Percentiles rank a stretch among this genome's conserved stretches.
These are phyloP conservation scores for Erucastrum elatum DNA, from an alignment of 345 rosid species.

Conservation along the genomic window DNA sequence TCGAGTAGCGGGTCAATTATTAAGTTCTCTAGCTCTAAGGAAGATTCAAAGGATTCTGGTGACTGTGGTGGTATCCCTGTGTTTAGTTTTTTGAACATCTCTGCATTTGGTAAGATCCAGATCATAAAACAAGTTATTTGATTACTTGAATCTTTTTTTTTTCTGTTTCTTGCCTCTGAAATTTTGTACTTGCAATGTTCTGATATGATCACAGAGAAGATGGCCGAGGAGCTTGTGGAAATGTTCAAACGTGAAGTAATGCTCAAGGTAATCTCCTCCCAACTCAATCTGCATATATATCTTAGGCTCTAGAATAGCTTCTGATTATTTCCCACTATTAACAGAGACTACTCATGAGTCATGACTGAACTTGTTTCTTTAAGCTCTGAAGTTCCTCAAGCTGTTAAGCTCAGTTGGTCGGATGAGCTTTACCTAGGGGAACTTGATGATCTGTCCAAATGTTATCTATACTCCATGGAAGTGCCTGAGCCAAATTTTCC, in stretches of 20 bases:
- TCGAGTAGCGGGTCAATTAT: slow-evolving; percentile 50
- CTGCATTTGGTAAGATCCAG: slow-evolving; percentile 62
- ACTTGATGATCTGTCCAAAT: slow-evolving; percentile 54
- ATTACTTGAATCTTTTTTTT: not conserved
- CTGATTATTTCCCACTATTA: not conserved
- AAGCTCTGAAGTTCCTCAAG: slow-evolving; percentile 51
- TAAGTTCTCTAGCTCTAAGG: slow-evolving; percentile 58
- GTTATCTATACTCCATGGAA: slow-evolving; percentile 54
- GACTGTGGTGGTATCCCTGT: slow-evolving; percentile 78
- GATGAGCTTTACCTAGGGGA: slow-evolving; percentile 78
- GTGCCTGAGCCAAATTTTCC: slow-evolving; percentile 50
- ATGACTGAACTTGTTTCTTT: slow-evolving; percentile 47
- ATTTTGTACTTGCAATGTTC: slow-evolving; percentile 13
- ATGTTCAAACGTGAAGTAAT: slow-evolving; percentile 71
- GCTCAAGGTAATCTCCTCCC: slow-evolving; percentile 52
- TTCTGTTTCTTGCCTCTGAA: slow-evolving; percentile 1
- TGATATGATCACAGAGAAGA: slow-evolving; percentile 52
- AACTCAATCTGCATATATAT: not conserved
- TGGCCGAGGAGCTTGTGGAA: slow-evolving; percentile 73
- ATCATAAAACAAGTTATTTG: not conserved
- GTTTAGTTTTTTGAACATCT: slow-evolving; percentile 58
- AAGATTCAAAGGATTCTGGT: slow-evolving; percentile 57
- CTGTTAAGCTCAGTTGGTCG: slow-evolving; percentile 50
- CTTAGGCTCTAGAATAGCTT: not conserved
- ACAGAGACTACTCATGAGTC: slow-evolving; percentile 63